Evolutionary conservation across 352 stramenopile species (phyloP).

Genomic region (Poterioochromonas sp.): DNA sequence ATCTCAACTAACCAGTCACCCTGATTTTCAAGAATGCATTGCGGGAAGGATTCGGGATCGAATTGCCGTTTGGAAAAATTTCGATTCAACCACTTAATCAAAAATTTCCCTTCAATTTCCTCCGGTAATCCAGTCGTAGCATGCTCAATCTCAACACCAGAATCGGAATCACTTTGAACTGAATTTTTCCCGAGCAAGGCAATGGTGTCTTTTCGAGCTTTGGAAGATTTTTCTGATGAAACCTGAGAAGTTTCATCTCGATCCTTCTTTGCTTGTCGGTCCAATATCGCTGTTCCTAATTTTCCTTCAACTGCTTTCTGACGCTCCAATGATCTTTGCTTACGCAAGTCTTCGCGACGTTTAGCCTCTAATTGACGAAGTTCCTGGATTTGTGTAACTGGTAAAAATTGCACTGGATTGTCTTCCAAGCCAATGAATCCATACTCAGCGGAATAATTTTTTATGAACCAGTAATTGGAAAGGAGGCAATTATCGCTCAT

Average conservation of each 20-base stretch:
- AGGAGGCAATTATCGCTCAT: slow-evolving; percentile 80
- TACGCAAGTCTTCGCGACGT: slow-evolving; percentile 25
- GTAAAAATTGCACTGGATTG: slow-evolving; percentile 39
- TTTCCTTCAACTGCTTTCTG: background rate
- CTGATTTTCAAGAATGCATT: slow-evolving; percentile 54
- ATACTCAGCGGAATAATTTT: slow-evolving; percentile 48
- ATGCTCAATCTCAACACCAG: background rate
- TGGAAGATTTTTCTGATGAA: background rate
- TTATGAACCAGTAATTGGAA: slow-evolving; percentile 73
- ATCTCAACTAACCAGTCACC: slow-evolving; percentile 63
- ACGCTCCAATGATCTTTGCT: slow-evolving; percentile 4
- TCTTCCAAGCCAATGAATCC: slow-evolving; percentile 39
- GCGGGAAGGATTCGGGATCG: slow-evolving; percentile 26
- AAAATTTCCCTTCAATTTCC: slow-evolving; percentile 53
- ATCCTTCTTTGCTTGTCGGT: background rate
- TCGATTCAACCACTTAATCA: slow-evolving; percentile 69
- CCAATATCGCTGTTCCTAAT: too few species aligned
- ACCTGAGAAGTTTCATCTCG: background rate
- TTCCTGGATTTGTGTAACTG: slow-evolving; percentile 38
- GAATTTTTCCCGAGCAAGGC: background rate
- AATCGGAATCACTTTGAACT: background rate
- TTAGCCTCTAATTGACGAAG: slow-evolving; percentile 33
- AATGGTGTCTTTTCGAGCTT: background rate
- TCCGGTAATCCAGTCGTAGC: slow-evolving; percentile 25
- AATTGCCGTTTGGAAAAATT: slow-evolving; percentile 57